These are phyloP conservation scores for Aspergillus avenaceus DNA, from an alignment of 495 filamentous ascomycete genomes.

Conservation along the genomic window DNA sequence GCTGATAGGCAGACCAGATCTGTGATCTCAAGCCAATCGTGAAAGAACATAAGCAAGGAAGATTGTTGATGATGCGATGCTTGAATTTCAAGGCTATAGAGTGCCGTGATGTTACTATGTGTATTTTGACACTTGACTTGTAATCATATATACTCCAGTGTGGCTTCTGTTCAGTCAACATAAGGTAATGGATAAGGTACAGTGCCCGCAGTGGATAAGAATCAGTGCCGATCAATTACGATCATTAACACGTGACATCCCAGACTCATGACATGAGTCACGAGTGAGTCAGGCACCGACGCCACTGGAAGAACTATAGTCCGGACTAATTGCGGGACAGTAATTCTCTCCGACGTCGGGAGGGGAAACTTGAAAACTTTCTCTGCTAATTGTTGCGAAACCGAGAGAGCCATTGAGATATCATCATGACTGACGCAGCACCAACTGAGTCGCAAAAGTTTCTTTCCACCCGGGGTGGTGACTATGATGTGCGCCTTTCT, in stretches of 20 bases:
- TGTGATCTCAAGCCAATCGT: too few species aligned
- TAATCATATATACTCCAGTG: too few species aligned
- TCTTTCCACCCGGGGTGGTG: slow-evolving; percentile 74
- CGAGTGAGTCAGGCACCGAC: background rate
- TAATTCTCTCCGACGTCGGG: slow-evolving; percentile 5
- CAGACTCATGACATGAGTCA: background rate
- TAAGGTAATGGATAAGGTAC: too few species aligned
- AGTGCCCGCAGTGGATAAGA: too few species aligned
- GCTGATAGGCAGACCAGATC: too few species aligned
- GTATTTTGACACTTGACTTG: too few species aligned
- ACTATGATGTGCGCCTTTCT: slow-evolving; percentile 58
- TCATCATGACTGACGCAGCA: background rate
- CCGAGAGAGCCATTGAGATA: background rate
- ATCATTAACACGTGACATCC: background rate
- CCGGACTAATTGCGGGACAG: slow-evolving; percentile 1
- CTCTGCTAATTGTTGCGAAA: background rate
- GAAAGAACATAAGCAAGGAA: too few species aligned
- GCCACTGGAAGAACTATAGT: background rate
- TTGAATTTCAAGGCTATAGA: too few species aligned
- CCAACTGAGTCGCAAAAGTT: slow-evolving; percentile 63
- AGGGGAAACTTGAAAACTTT: background rate
- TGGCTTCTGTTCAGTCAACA: too few species aligned
- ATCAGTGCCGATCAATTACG: too few species aligned
- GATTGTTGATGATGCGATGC: too few species aligned
- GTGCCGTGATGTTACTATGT: too few species aligned